Evolutionary conservation across 148 eudicot species (phyloP).

Genomic region (Vaccinium darrowii): DNA sequence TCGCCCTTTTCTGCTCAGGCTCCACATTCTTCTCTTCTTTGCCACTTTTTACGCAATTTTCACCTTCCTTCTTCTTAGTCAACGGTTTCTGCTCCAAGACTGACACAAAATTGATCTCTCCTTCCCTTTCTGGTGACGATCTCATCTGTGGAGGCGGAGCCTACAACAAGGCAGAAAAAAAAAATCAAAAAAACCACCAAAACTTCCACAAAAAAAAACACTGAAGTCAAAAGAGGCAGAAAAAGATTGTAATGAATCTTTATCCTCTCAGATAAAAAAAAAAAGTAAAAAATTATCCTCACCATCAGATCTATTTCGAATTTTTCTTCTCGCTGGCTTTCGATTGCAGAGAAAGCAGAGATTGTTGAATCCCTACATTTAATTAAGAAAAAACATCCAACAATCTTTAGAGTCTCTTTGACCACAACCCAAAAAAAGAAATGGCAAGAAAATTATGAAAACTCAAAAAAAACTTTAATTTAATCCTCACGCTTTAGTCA

Average conservation of each 20-base stretch:
- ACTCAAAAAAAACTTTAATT: constrained; percentile 15
- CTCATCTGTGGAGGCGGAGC: constrained; percentile 77
- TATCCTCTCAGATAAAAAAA: constrained; percentile 10
- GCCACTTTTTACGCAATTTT: constrained; percentile 17
- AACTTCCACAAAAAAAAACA: not conserved
- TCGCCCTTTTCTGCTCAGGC: constrained; percentile 37
- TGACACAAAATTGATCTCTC: constrained; percentile 29
- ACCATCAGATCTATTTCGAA: constrained; percentile 97
- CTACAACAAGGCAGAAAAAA: constrained; percentile 24
- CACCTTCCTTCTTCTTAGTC: constrained; percentile 27
- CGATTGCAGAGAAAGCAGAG: constrained; percentile 37
- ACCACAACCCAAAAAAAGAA: not conserved
- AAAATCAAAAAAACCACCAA: not conserved
- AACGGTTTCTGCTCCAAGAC: constrained; percentile 36
- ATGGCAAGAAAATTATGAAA: not conserved
- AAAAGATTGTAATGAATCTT: not conserved
- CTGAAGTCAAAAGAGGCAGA: not conserved
- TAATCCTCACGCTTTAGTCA: constrained; percentile 55
- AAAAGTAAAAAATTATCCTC: constrained; percentile 18
- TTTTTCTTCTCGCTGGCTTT: constrained; percentile 59
- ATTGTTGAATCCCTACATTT: constrained; percentile 33
- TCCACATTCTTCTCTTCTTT: constrained; percentile 34
- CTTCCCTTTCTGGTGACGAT: constrained; percentile 71
- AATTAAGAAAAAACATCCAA: constrained; percentile 4
- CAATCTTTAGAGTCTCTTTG: not conserved